Evolutionary conservation across 495 filamentous ascomycete genomes (phyloP), one percentile per base, ranked within the genome.

Genomic region (Tuber microsphaerosporum): DNA sequence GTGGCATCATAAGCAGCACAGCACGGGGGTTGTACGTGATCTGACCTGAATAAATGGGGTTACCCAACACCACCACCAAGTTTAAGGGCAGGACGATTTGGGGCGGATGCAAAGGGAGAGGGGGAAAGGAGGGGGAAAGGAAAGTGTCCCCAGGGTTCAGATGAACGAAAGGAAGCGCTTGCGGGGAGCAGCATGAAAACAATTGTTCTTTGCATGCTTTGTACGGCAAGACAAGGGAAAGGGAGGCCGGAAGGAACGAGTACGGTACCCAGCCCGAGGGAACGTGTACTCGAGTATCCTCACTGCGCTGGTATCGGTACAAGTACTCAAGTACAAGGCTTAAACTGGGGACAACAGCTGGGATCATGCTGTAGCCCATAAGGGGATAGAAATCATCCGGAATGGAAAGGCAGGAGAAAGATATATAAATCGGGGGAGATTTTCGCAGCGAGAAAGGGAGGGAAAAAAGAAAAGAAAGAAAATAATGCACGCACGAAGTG

Each of bases 221-320:
- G 56, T 31, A 65, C 56, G 12, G n/a, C 56, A 8, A 12, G 56
- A 31, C 56, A 65, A 65, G 56, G 26, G 56, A 31, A 65, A 31
- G 56, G 56, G 56, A 65, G 31, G n/a, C 56, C 56, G 3, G 56
- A 31, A 31, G 56, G 26, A 65, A 31, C n/a, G 56, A 31, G 56
- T 65, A 31, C 56, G 56, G 56, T 65, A 31, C 56, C 56, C 56
- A 65, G 56, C 56, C 56, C 56, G 56, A 65, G 56, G 56, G 56
- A 65, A 65, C 56, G 56, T 65, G 56, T 31, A 65, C n/a, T n/a
- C n/a, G n/a, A n/a, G n/a, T n/a, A n/a, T 17, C 26, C 26, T 65
- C 10, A 65, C 10, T 65, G 0, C 56, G 14, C n/a, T 31, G n/a
- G 56, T 65, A 65, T 65, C 26, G 56, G 56, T 14, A 31, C 56